Conservation (phyloP, 2,329 filamentous ascomycete species). For the Endothia cerciana region DNA sequence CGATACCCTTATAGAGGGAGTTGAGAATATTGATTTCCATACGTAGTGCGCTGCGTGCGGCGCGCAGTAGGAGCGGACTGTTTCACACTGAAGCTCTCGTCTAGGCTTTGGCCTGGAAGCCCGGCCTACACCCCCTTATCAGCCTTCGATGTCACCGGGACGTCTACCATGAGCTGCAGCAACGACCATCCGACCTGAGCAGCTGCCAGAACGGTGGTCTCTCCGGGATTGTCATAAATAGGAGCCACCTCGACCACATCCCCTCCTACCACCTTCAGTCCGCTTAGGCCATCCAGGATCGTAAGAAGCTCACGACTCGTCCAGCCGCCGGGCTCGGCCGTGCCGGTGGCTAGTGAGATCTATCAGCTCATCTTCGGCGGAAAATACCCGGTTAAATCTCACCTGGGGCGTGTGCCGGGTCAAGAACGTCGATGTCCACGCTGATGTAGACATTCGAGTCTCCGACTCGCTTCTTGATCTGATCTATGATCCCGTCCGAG, state of each 20-base stretch:
- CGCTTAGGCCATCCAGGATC: slow-evolving; percentile 72
- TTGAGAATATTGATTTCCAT: background rate
- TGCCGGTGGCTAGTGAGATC: slow-evolving; percentile 65
- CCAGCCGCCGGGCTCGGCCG: slow-evolving; percentile 81
- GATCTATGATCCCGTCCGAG: slow-evolving; percentile 63
- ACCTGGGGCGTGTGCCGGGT: slow-evolving; percentile 68
- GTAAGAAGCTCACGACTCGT: slow-evolving; percentile 76
- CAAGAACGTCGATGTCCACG: slow-evolving; percentile 81
- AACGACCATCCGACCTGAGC: slow-evolving; percentile 30
- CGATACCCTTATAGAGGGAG: background rate
- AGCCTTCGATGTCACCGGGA: slow-evolving; percentile 27
- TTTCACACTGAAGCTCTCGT: background rate
- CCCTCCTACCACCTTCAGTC: slow-evolving; percentile 73
- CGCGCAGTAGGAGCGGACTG: background rate
- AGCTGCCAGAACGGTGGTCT: slow-evolving; percentile 57
- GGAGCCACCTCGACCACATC: slow-evolving; percentile 83
- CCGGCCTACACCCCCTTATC: slow-evolving; percentile 10
- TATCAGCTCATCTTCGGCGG: background rate
- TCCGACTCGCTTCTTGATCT: slow-evolving; percentile 61
- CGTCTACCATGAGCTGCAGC: slow-evolving; percentile 32
- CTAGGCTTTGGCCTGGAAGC: too few relatives aligned
- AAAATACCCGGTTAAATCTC: slow-evolving; percentile 30
- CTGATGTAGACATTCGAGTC: slow-evolving; percentile 67
- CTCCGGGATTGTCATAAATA: slow-evolving; percentile 73
- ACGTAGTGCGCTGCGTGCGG: background rate